Evolutionary conservation across 2,329 filamentous ascomycete genomes (phyloP).

Genomic region (Emmonsiellopsis sp.): DNA sequence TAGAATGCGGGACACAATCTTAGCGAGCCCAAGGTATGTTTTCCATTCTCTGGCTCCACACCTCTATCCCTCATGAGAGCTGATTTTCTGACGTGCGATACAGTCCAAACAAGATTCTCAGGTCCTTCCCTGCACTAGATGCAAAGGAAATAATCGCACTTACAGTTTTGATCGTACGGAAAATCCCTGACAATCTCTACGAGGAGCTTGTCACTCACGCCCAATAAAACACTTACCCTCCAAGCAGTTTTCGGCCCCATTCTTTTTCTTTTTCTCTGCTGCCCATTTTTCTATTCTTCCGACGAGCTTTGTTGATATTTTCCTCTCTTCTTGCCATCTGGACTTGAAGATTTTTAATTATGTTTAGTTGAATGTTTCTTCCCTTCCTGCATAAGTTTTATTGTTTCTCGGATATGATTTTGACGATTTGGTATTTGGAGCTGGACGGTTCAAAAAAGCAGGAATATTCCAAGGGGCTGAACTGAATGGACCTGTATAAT

Average conservation of each 20-base stretch:
- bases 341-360: neutral
- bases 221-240: conserved; percentile 24
- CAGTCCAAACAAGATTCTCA: conserved; percentile 86
- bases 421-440: neutral
- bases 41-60: neutral
- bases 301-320: neutral
- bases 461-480: neutral
- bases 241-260: neutral
- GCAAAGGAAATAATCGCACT: conserved; percentile 76
- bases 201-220: conserved; percentile 83
- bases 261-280: too few species aligned
- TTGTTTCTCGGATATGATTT: neutral
- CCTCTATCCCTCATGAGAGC: neutral
- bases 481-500: neutral
- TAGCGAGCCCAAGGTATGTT: conserved; percentile 71
- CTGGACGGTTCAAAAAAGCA: neutral
- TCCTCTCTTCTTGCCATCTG: neutral
- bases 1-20: conserved; percentile 72
- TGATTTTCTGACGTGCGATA: conserved; percentile 8
- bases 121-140: conserved; percentile 75
- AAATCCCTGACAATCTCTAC: conserved; percentile 85
- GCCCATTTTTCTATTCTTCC: neutral
- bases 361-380: neutral
- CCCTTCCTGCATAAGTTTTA: neutral
- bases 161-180: conserved; percentile 76